These are phyloP conservation scores for Apiotrichum veenhuisii DNA, from an alignment of 1,284 basidiomycete species.

Conservation along the genomic window DNA sequence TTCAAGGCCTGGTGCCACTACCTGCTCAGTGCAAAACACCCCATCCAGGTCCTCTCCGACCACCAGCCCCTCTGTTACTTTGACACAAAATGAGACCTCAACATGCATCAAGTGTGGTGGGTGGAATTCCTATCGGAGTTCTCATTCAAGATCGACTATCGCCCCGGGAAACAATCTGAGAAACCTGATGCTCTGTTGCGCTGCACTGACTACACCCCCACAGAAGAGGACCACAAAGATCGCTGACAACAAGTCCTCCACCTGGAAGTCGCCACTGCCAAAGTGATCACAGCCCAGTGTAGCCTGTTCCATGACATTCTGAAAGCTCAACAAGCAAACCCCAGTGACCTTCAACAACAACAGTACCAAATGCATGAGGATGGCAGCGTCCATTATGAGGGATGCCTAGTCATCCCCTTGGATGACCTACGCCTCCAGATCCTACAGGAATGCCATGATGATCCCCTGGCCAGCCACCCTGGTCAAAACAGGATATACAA, in stretches of 20 bases:
- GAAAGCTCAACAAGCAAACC: too few relatives aligned
- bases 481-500: background rate
- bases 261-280: too few relatives aligned
- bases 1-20: slow-evolving; percentile 51
- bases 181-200: slow-evolving; percentile 48
- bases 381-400: background rate
- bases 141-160: slow-evolving; percentile 48
- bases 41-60: slow-evolving; percentile 49
- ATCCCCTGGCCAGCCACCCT: background rate
- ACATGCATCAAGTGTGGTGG: slow-evolving; percentile 51
- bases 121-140: slow-evolving; percentile 41
- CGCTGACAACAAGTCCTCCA: too few relatives aligned
- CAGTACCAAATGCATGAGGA: background rate
- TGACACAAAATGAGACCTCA: slow-evolving; percentile 44
- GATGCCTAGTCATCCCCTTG: background rate
- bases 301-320: too few relatives aligned
- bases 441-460: background rate
- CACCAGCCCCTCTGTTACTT: slow-evolving; percentile 55
- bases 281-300: too few relatives aligned
- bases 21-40: slow-evolving; percentile 31
- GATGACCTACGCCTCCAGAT: background rate
- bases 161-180: slow-evolving; percentile 41
- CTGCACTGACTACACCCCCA: slow-evolving; percentile 12
- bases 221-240: slow-evolving; percentile 11
- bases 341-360: too few relatives aligned